Percentiles rank a stretch among this genome's conserved stretches.
These are phyloP conservation scores for Globisporangium megalacanthum DNA, from an alignment of 352 stramenopile genomes.

Conservation along the genomic window DNA sequence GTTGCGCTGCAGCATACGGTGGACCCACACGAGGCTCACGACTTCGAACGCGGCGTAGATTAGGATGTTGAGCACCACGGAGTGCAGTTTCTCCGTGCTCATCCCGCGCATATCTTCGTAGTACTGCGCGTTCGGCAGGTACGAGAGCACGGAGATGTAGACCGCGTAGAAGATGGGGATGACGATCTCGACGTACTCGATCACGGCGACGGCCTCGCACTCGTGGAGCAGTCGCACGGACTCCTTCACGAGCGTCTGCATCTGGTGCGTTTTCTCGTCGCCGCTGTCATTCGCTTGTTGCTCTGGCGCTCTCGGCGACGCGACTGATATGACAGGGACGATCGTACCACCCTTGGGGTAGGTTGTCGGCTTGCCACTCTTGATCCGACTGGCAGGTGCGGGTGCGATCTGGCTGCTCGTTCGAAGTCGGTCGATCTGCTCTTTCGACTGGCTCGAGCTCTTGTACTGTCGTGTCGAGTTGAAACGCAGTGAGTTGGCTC, in stretches of 20 bases:
- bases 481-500: background rate
- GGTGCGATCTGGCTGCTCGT: background rate
- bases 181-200: conserved; percentile 2
- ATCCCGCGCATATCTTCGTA: conserved; percentile 1
- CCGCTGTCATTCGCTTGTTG: background rate
- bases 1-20: conserved; percentile 9
- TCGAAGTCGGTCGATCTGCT: background rate
- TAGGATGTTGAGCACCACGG: conserved; percentile 9
- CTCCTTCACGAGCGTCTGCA: background rate
- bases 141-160: conserved; percentile 2
- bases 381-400: too few relatives aligned
- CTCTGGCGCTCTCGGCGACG: too few relatives aligned
- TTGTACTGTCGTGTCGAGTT: background rate
- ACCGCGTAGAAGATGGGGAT: background rate
- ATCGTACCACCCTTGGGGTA: too few relatives aligned
- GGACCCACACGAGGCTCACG: conserved; percentile 17
- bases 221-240: background rate
- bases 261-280: background rate
- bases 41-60: conserved; percentile 22
- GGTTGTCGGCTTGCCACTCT: too few relatives aligned
- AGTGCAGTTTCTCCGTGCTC: background rate
- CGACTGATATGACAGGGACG: too few relatives aligned
- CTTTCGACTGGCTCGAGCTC: background rate
- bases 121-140: conserved; percentile 4
- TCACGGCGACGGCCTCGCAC: background rate